Base-by-base conservation (phyloP, 768 basidiomycete genomes). In the Hortiboletus flavorubellus region DNA sequence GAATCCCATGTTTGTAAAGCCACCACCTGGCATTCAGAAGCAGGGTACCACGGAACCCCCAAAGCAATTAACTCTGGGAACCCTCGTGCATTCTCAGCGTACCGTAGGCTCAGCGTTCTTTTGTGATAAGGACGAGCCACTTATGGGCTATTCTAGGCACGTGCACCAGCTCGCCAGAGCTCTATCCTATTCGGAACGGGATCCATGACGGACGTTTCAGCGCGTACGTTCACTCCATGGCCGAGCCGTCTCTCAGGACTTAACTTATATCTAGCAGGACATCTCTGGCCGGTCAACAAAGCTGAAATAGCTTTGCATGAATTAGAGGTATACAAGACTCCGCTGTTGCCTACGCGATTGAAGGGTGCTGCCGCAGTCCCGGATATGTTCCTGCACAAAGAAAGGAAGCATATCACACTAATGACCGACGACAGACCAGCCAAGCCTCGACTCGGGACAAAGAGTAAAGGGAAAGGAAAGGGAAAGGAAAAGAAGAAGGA, bases 311-410 rank as follows among this genome's bases (percentile, higher is more conserved):
- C 84, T 15, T 75, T 91, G 6, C 83, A 86, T 41, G 85, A 87
- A 61, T 73, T 89, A 43, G 88, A 91, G 59, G 77, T 87, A 31
- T 91, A 90, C 75, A 87, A 85, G 72, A 91, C 87, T 1, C 89
- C 89, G 7, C 78, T 91, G 43, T 62, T 90, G 15, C 87, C 89
- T 11, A 83, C 86, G n/a, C 78, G 78, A 18, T 68, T 62, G 58
- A 78, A 62, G 65, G 76, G 62, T 26, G 68, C 78, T 8, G 67
- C 74, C 6, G 71, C 71, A 4, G 72, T 80, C 39, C 83, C 85
- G 7, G 83, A 86, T 55, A 79, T 88, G 72, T 89, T 90, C 72
- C 75, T 82, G 58, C 75, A 82, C 7, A 77, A 74, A 56, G 75
- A 75, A 62, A 65, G 56, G 39, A 74, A 73, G n/a, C 66, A 63